Evolutionary conservation across 805 yeast genomes (phyloP).

Genomic region (Saccharomycopsis oosterbeekiorum): DNA sequence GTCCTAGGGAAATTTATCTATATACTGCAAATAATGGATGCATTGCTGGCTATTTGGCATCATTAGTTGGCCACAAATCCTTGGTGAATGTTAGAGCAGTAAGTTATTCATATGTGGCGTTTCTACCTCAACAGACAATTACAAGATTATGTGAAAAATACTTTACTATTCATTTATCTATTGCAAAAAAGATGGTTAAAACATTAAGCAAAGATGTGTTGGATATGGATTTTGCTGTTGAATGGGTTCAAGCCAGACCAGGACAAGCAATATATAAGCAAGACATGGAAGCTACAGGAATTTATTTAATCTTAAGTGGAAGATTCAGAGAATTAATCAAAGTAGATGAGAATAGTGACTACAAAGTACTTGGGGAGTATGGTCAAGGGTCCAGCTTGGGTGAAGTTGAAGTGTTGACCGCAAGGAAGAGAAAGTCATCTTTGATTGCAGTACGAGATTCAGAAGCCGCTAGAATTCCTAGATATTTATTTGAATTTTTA

Average conservation of each 20-base stretch:
- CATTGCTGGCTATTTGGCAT: slow-evolving; percentile 77
- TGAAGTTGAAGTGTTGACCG: slow-evolving; percentile 87
- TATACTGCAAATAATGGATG: slow-evolving; percentile 68
- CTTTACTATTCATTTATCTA: slow-evolving; percentile 64
- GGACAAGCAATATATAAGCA: slow-evolving; percentile 73
- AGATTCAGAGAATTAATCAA: slow-evolving; percentile 55
- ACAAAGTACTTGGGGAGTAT: slow-evolving; percentile 49
- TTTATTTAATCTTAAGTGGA: slow-evolving; percentile 83
- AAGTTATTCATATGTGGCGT: slow-evolving; percentile 58
- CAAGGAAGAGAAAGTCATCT: slow-evolving; percentile 56
- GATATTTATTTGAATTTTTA: slow-evolving; percentile 76
- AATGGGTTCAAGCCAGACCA: slow-evolving; percentile 89
- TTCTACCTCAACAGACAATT: slow-evolving; percentile 51
- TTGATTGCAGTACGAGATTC: slow-evolving; percentile 86
- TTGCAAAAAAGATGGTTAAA: slow-evolving; percentile 65
- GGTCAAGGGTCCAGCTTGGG: slow-evolving; percentile 95
- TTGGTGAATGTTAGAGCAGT: slow-evolving; percentile 61
- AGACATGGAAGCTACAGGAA: slow-evolving; percentile 83
- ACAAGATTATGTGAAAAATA: slow-evolving; percentile 63
- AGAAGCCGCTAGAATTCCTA: slow-evolving; percentile 87
- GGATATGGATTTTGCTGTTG: slow-evolving; percentile 81
- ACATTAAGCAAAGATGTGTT: slow-evolving; percentile 57
- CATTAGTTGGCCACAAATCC: slow-evolving; percentile 70
- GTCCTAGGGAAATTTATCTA: slow-evolving; percentile 23
- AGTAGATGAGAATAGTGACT: slow-evolving; percentile 11